A percentile compares a stretch with the other conserved stretches of the same genome.
phyloP scores from a whole-genome alignment of 2,329 filamentous ascomycete genomes.

The Fusarium equiseti region DNA sequence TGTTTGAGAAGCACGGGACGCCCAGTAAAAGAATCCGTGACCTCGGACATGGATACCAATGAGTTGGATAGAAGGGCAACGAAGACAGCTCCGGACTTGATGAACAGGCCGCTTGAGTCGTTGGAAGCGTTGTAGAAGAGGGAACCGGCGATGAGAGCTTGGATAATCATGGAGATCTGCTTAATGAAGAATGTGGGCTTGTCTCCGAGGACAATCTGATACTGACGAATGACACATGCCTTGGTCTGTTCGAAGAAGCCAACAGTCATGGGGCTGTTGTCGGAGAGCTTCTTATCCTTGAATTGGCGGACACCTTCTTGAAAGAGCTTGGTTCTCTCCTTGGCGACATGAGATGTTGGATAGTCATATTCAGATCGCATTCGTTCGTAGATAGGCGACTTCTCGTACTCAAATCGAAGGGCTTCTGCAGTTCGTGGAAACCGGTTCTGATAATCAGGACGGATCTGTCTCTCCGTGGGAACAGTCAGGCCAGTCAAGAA shows the following conservation, averaged over 20 bases:
- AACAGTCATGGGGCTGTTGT: conserved; percentile 68
- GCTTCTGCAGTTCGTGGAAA: conserved; percentile 61
- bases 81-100: conserved; percentile 74
- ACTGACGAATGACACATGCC: conserved; percentile 69
- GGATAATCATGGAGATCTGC: conserved; percentile 66
- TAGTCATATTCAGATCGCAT: conserved; percentile 71
- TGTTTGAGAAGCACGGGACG: conserved; percentile 71
- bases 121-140: conserved; percentile 74
- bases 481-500: conserved; percentile 75
- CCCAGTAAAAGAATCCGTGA: conserved; percentile 71
- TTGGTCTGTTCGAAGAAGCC: conserved; percentile 67
- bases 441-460: conserved; percentile 51
- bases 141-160: conserved; percentile 73
- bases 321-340: conserved; percentile 65
- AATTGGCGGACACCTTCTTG: conserved; percentile 63
- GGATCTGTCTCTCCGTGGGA: conserved; percentile 75
- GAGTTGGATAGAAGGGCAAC: conserved; percentile 72
- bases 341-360: conserved; percentile 62
- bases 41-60: conserved; percentile 74
- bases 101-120: conserved; percentile 70
- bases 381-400: conserved; percentile 60
- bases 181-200: conserved; percentile 73
- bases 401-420: conserved; percentile 64
- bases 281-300: conserved; percentile 66
- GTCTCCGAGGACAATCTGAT: conserved; percentile 74